Percentiles rank a stretch among this genome's conserved stretches.
Evolutionary conservation across 2,329 filamentous ascomycete genomes (phyloP).

Genomic region (Arthrobotrys sinensis): DNA sequence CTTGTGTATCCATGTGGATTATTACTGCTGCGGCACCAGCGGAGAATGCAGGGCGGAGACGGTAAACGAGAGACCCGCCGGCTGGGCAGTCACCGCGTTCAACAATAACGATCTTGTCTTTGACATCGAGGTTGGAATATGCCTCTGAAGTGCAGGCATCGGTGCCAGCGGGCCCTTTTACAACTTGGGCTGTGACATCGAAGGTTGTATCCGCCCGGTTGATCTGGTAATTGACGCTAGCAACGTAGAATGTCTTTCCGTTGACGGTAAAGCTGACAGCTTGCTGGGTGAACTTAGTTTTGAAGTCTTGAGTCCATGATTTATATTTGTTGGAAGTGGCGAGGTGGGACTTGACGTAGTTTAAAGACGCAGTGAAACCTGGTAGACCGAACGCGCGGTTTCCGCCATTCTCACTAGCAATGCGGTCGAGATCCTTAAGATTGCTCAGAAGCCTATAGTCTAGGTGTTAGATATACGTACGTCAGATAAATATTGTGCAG

Average conservation of each 20-base stretch:
- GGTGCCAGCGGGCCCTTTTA: constrained; percentile 67
- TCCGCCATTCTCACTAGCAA: constrained; percentile 73
- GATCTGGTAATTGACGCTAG: constrained; percentile 69
- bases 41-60: constrained; percentile 67
- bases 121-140: constrained; percentile 67
- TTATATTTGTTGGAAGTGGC: constrained; percentile 63
- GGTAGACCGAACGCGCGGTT: constrained; percentile 75
- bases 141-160: constrained; percentile 67
- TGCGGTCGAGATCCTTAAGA: constrained; percentile 73
- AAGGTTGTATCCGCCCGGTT: constrained; percentile 68
- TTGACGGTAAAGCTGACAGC: constrained; percentile 68
- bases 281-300: constrained; percentile 69
- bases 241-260: constrained; percentile 67
- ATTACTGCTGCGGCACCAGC: constrained; percentile 69
- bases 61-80: constrained; percentile 68
- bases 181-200: constrained; percentile 68
- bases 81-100: constrained; percentile 68
- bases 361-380: constrained; percentile 74
- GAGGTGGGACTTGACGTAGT: constrained; percentile 73
- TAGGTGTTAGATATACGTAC: background rate
- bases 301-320: constrained; percentile 71
- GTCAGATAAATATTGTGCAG: background rate
- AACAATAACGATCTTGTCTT: constrained; percentile 68
- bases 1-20: constrained; percentile 67
- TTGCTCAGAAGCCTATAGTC: constrained; percentile 71